These are phyloP conservation scores for Lizonia empirigonia DNA, from an alignment of 2,329 filamentous ascomycete genomes.

Conservation along the genomic window DNA sequence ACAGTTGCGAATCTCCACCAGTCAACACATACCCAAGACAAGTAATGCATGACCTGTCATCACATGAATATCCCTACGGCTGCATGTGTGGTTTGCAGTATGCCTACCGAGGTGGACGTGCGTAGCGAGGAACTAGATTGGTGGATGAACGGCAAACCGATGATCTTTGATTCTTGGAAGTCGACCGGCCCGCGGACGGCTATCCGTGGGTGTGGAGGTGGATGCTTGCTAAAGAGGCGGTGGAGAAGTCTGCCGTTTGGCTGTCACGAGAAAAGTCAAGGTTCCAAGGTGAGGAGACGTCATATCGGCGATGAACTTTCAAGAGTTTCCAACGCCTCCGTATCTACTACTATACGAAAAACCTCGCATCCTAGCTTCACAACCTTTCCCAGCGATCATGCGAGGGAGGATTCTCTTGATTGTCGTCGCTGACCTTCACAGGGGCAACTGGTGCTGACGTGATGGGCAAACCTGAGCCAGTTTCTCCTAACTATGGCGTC, in stretches of 20 bases:
- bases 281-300: background rate
- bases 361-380: too few species aligned
- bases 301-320: background rate
- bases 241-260: background rate
- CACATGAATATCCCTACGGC: background rate
- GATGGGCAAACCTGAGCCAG: too few species aligned
- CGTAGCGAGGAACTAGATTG: slow-evolving; percentile 14
- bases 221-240: background rate
- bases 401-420: too few species aligned
- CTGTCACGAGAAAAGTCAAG: background rate
- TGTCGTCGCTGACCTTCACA: too few species aligned
- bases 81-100: background rate
- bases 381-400: too few species aligned
- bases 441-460: too few species aligned
- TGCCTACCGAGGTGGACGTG: slow-evolving; percentile 3
- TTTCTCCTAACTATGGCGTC: background rate
- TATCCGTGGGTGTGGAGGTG: background rate
- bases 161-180: slow-evolving; percentile 1
- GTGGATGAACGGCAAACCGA: slow-evolving; percentile 9
- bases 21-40: too few species aligned
- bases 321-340: background rate
- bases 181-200: background rate
- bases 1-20: too few species aligned
- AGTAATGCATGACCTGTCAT: too few species aligned
- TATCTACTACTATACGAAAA: too few species aligned